Percentiles rank a stretch among this genome's conserved stretches.
Conservation (phyloP, 225 moss, liverwort and hornwort species). For the Asterella californica region DNA sequence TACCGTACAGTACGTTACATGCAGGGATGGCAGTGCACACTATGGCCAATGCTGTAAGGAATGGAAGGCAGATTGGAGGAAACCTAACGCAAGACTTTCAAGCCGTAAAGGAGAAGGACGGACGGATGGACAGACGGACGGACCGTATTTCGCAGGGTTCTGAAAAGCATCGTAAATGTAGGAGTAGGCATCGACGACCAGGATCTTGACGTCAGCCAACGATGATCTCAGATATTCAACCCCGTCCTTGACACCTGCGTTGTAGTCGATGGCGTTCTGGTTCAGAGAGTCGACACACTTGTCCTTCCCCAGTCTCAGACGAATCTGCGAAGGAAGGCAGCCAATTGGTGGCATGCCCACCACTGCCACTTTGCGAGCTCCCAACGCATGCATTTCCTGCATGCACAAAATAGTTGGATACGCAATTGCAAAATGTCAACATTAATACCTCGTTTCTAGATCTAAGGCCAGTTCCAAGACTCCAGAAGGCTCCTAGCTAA, state of each 20-base stretch:
- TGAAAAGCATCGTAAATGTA: constrained; percentile 41
- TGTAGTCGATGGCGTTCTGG: constrained; percentile 25
- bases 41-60: no score
- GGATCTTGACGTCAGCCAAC: constrained; percentile 45
- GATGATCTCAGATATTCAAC: constrained; percentile 27
- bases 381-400: constrained; percentile 48
- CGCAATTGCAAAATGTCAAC: not conserved
- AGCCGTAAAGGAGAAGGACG: no score
- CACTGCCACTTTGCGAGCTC: constrained; percentile 50
- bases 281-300: constrained; percentile 45
- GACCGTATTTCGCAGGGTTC: constrained; percentile 53
- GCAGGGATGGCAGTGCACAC: no score
- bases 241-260: not conserved
- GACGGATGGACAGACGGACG: not conserved
- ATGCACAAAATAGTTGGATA: not conserved
- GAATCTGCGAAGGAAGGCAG: constrained; percentile 57
- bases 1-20: no score
- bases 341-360: constrained; percentile 54
- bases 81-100: no score
- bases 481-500: no score
- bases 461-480: no score
- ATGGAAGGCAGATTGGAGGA: no score
- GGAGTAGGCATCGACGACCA: constrained; percentile 43
- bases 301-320: constrained; percentile 22
- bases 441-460: not conserved